phyloP scores from a whole-genome alignment of 305 asterid genomes.

The Euphrasia arctica region DNA sequence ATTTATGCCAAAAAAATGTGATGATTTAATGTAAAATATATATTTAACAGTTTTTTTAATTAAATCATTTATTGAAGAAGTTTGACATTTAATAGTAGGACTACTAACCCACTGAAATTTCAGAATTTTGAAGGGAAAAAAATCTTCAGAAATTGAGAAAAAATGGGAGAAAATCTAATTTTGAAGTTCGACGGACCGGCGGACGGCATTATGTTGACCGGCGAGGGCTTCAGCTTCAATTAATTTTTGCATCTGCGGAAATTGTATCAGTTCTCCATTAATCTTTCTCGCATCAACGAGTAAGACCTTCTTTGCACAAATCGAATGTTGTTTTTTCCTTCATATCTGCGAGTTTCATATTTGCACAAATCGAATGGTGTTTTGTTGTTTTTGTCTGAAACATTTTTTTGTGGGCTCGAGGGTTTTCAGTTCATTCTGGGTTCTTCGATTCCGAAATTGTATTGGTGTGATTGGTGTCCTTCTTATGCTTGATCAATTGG shows the following conservation, averaged over 20 bases:
- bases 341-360: conserved; percentile 8
- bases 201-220: too few relatives aligned
- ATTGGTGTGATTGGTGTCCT: conserved; percentile 11
- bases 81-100: too few relatives aligned
- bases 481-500: conserved; percentile 12
- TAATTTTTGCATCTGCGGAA: neutral
- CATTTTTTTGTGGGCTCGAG: neutral
- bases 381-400: neutral
- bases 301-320: conserved; percentile 22
- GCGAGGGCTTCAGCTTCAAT: neutral
- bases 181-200: neutral
- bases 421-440: conserved; percentile 7
- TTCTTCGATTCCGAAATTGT: conserved; percentile 8
- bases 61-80: too few relatives aligned
- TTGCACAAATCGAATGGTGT: neutral
- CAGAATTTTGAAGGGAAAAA: too few relatives aligned
- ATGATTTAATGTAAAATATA: too few relatives aligned
- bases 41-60: too few relatives aligned
- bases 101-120: too few relatives aligned
- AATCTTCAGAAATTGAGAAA: too few relatives aligned
- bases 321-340: neutral
- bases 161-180: neutral
- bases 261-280: neutral
- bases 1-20: too few relatives aligned
- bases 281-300: conserved; percentile 22